Evolutionary conservation across 495 filamentous ascomycete genomes (phyloP).

Genomic region (Aspergillus taichungensis): DNA sequence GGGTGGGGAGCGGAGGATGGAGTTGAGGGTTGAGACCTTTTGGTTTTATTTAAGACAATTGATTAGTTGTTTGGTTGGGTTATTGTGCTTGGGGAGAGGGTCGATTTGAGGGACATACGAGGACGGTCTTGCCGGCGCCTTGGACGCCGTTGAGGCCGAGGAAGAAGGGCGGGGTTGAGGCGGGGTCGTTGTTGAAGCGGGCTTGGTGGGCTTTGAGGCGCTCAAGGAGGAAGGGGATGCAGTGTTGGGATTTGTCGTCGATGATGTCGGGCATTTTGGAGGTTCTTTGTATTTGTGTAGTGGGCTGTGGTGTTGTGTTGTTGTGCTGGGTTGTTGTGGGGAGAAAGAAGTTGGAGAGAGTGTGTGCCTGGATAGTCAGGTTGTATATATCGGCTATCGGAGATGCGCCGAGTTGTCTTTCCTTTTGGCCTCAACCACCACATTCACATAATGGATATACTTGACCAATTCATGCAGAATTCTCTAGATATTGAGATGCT

Average conservation of each 20-base stretch:
- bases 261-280: conserved; percentile 45
- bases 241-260: conserved; percentile 82
- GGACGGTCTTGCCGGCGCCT: conserved; percentile 84
- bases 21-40: conserved; percentile 55
- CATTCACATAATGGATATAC: too few species aligned
- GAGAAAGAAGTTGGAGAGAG: conserved; percentile 4
- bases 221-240: conserved; percentile 75
- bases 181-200: conserved; percentile 21
- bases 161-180: conserved; percentile 47
- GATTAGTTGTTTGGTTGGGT: not conserved
- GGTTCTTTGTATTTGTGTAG: not conserved
- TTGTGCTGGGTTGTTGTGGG: conserved; percentile 4
- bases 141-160: conserved; percentile 61
- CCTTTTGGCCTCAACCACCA: too few species aligned
- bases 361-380: too few species aligned
- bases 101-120: conserved; percentile 39
- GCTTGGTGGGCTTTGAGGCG: conserved; percentile 46
- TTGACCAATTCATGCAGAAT: too few species aligned
- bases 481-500: too few species aligned
- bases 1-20: conserved; percentile 55
- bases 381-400: too few species aligned
- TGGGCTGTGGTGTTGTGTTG: not conserved
- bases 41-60: not conserved
- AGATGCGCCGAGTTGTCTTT: too few species aligned
- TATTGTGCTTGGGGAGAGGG: not conserved